Percentiles rank a stretch among this genome's conserved stretches.
phyloP scores from a whole-genome alignment of 352 stramenopile genomes.

The Blastocystis sp. region DNA sequence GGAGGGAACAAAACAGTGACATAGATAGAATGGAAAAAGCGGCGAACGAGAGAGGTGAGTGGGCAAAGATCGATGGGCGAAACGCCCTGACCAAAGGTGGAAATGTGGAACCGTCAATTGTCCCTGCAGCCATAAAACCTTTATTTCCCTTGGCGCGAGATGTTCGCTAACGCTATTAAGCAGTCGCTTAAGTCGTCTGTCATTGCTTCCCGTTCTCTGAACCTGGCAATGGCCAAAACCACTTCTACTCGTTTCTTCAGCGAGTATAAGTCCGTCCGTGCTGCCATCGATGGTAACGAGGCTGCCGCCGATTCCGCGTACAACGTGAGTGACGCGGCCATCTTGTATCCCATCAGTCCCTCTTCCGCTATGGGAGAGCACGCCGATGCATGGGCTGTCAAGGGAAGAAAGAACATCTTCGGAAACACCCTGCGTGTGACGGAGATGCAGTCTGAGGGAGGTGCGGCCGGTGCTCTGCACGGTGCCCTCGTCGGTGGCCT shows the following conservation, averaged over 20 bases:
- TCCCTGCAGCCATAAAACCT: no score
- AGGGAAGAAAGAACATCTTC: constrained; percentile 75
- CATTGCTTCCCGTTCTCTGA: constrained; percentile 40
- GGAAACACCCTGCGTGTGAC: constrained; percentile 74
- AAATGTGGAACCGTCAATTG: no score
- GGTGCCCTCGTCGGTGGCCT: constrained; percentile 76
- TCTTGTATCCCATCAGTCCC: constrained; percentile 75
- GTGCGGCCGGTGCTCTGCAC: constrained; percentile 75
- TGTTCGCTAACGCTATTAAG: constrained; percentile 51
- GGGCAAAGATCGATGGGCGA: no score
- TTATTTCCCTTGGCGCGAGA: neutral
- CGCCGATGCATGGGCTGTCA: constrained; percentile 74
- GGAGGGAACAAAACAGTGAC: no score
- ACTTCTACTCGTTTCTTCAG: constrained; percentile 41
- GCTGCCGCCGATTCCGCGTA: constrained; percentile 59
- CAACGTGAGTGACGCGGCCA: constrained; percentile 48
- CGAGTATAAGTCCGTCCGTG: constrained; percentile 54
- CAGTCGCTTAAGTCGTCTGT: constrained; percentile 38
- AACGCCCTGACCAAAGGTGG: no score
- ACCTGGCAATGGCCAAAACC: constrained; percentile 15
- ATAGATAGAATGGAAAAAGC: no score
- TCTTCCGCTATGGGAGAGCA: constrained; percentile 75
- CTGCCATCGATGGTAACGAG: constrained; percentile 67
- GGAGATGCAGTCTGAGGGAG: constrained; percentile 74
- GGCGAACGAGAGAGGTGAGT: no score